Evolutionary conservation across 176 grass and related monocot genomes (phyloP).

Genomic region (Neostapfia colusana): DNA sequence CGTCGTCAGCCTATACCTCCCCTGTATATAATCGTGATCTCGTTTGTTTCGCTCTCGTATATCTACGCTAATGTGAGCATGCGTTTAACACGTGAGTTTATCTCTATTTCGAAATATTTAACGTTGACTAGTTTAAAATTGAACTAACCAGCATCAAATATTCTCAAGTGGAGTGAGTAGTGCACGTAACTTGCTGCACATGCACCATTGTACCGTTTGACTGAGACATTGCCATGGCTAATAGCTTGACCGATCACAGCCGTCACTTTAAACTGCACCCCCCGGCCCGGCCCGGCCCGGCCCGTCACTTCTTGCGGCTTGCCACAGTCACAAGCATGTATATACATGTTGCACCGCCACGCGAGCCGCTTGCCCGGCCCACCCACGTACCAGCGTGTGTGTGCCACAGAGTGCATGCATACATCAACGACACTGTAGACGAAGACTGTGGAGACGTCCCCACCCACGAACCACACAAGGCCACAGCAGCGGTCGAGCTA

Average conservation of each 20-base stretch:
- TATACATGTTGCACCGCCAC: neutral
- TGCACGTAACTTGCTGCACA: no score
- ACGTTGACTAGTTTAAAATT: no score
- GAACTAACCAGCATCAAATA: no score
- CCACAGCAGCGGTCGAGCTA: conserved; percentile 30
- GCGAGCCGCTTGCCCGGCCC: neutral
- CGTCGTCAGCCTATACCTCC: no score
- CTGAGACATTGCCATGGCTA: neutral
- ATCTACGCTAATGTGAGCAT: no score
- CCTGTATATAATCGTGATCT: no score
- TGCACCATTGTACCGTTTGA: neutral
- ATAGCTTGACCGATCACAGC: neutral
- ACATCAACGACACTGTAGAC: conserved; percentile 34
- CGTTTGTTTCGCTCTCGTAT: no score
- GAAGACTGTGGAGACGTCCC: conserved; percentile 23
- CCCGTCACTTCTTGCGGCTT: neutral
- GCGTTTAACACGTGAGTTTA: no score
- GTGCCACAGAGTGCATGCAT: neutral
- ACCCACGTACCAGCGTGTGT: neutral
- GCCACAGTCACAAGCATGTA: neutral
- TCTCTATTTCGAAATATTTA: no score
- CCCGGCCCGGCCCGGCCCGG: neutral
- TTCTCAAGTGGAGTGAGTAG: no score
- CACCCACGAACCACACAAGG: conserved; percentile 50
- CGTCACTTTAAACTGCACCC: neutral